Evolutionary conservation across 2,329 filamentous ascomycete genomes (phyloP), one percentile per base, ranked within the genome.

Genomic region (Cercospora berteroae): DNA sequence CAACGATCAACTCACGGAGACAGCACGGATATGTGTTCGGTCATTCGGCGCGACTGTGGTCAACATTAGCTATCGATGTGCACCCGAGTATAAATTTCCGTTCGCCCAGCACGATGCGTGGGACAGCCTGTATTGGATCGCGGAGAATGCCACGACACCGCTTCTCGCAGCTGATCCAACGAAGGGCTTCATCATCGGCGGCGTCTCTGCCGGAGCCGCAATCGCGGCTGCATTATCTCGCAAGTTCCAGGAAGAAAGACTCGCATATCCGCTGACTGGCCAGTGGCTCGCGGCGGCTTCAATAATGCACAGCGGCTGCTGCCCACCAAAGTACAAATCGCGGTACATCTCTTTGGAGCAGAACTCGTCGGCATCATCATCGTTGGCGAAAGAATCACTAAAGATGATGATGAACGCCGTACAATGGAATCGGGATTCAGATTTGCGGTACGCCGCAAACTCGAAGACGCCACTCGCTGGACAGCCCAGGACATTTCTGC

Each of bases 101-200:
- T 77, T 77, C 1, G 78, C 79, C 9, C 74, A 80, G 13, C 71
- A 81, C 25, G 83, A 85, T 69, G 75, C 76, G 20, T 84, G 79
- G 77, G 83, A 85, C 72, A 79, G 78, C 5, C 66, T 84, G 56
- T 74, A 80, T 73, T 85, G 82, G 82, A 76, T 81, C 12, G 72
- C 69, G 8, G 68, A 75, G 13, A 81, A 84, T 65, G 80, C 82
- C 18, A 60, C 64, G 5, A 70, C 63, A 9, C 39, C 73, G 20
- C 63, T 75, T 1, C 70, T 84, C 4, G 79, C 77, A 7, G 80
- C 80, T 9, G 79, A 84, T 65, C 79, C 81, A 0, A 73, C 75
- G 5, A 76, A 77, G 12, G 84, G 83, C 0, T 85, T 86, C 68
- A 67, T 86, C n/a, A 65, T 85, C 12, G 83, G 83, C 16, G 84